Base-by-base conservation (phyloP, 495 filamentous ascomycete genomes). In the Aspergillus olivimuriae region DNA sequence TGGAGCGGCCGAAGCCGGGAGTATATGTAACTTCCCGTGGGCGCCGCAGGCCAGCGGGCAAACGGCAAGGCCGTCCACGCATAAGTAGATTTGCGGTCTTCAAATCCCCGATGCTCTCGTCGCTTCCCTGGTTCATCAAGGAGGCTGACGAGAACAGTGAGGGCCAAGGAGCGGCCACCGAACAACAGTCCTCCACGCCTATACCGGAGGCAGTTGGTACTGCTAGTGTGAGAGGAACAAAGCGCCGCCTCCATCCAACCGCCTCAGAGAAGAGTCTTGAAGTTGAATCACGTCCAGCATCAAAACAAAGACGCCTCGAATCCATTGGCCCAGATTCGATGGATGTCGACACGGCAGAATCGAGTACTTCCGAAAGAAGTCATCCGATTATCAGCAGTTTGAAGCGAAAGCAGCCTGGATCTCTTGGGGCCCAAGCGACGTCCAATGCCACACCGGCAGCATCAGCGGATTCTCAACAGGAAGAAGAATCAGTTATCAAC, bases 11-110 rank as follows among this genome's bases (percentile, higher is more conserved):
- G n/a, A 47, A 22, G 16, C 58, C 74, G 28, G 76, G 76, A 7
- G 54, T 80, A 2, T 78, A 77, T 44, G 51, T 78, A 33, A 77
- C 77, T 21, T 64, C 74, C 5, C 63, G 60, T 21, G 74, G 70
- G 20, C 65, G 57, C 34, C 56, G 61, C 21, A 61, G 64, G 45
- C 69, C 74, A n/a, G 58, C 60, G 14, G 68, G 60, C 4, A 67
- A 63, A 41, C 52, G 53, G 22, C 61, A 62, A 51, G 77, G 77
- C n/a, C 72, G 76, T 4, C 76, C 75, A 7, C 58, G 58, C 7
- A 63, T 61, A 45, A 72, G 69, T 19, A 54, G 73, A 12, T 56
- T 81, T 35, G 74, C 69, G 2, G 65, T 77, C 2, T 72, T 80
- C 56, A 79, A 73, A 53, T 73, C 65, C 0, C 20, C 56, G 3